Conservation (phyloP, 2,329 filamentous ascomycete genomes). For the Monilinia fructigena region DNA sequence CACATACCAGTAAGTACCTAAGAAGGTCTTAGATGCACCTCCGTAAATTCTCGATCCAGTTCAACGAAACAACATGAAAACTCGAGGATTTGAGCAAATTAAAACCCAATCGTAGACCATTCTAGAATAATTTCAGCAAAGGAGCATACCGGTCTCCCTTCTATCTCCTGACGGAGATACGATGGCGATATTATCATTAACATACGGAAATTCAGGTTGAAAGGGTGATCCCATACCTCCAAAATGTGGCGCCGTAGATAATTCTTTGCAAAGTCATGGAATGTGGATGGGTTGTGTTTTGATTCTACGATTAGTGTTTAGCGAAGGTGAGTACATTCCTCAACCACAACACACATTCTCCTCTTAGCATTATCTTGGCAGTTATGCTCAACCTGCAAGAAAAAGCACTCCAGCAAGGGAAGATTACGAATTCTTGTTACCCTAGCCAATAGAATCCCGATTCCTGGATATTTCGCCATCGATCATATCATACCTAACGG, state of each 20-base stretch:
- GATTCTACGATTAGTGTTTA: conserved; percentile 9
- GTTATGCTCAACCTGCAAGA: background rate
- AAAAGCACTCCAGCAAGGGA: background rate
- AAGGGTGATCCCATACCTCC: background rate
- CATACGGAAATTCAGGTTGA: background rate
- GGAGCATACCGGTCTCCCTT: background rate
- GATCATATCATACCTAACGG: background rate
- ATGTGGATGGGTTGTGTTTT: conserved; percentile 12
- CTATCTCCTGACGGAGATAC: background rate
- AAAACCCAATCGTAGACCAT: background rate
- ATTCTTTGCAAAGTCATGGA: background rate
- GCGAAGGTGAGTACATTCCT: conserved; percentile 6
- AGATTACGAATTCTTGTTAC: background rate
- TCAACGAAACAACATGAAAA: background rate
- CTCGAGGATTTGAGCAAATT: background rate
- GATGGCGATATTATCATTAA: background rate
- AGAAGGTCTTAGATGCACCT: background rate
- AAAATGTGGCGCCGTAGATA: background rate
- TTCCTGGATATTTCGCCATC: conserved; percentile 4
- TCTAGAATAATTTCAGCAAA: background rate
- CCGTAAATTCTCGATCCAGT: background rate
- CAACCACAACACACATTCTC: conserved; percentile 10
- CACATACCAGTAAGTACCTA: background rate
- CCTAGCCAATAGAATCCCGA: background rate
- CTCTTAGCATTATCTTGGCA: conserved; percentile 3